Evolutionary conservation across 305 asterid species (phyloP), one percentile per base, ranked within the genome.

Genomic region (Withania somnifera): DNA sequence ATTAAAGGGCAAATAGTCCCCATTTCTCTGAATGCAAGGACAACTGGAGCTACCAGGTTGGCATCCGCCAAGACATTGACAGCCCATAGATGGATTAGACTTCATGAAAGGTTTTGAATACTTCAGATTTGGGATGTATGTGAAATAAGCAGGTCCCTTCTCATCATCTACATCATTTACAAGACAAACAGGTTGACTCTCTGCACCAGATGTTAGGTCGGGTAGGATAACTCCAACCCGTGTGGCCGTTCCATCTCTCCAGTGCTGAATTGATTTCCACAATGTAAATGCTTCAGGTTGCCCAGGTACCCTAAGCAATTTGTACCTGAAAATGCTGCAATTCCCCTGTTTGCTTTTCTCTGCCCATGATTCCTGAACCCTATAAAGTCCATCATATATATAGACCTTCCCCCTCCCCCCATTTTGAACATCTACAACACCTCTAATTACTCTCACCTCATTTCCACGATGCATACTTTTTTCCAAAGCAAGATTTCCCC

Each of bases 401-500:
- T 93, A 95, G 78, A 93, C 86, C 92, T 91, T 94, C 51, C 97
- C 92, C 10, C 84, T 88, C 78, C 88, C n/a, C 78, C 88, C n/a
- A 81, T 80, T 73, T 54, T 45, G 36, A 51, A 34, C 7, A 83
- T 94, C 98, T 83, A 86, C 87, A 78, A 94, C 30, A 75, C 98
- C 98, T 85, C 98, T 91, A 80, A 94, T 57, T 14, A 94, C 98
- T 87, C 98, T 90, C 24, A 94, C 94, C 64, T 94, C 97, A 84
- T 92, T 94, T 71, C 85, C 94, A 15, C 97, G 97, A 79, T 92
- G 94, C 82, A 90, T 75, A 82, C 96, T 93, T 88, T 91, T 94
- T 64, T 93, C 97, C 76, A 94, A 86, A 57, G 98, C 98, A 63
- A 94, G 97, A 85, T 94, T 94, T 81, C 98, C 98, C 86, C 95